These are phyloP conservation scores for Candida nitratophila DNA, from an alignment of 805 yeast genomes.

Conservation along the genomic window DNA sequence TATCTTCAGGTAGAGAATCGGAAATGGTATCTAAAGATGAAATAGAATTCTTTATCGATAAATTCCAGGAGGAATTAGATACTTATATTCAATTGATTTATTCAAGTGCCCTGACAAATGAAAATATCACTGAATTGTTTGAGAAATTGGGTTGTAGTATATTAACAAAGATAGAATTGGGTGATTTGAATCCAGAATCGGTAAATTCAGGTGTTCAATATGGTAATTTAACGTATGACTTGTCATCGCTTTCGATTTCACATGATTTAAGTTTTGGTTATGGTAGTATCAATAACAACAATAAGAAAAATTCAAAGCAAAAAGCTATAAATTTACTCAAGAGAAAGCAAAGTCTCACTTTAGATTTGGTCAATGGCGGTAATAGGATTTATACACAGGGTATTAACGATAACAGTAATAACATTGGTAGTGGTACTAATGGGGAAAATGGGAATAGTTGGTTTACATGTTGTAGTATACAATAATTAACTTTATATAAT, in stretches of 20 bases:
- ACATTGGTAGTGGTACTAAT: neutral
- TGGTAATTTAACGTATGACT: slow-evolving; percentile 25
- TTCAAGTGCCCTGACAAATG: slow-evolving; percentile 35
- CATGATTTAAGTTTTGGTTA: neutral
- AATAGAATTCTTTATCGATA: slow-evolving; percentile 24
- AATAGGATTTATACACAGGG: neutral
- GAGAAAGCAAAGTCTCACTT: neutral
- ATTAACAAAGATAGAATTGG: slow-evolving; percentile 39
- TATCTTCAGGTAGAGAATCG: slow-evolving; percentile 4
- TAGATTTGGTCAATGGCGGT: neutral
- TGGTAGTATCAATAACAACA: too few species aligned
- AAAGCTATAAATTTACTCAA: neutral
- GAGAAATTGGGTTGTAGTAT: slow-evolving; percentile 31
- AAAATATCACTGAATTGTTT: slow-evolving; percentile 35
- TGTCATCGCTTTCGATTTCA: neutral
- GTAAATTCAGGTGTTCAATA: slow-evolving; percentile 42
- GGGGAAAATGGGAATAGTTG: neutral
- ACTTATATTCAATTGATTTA: slow-evolving; percentile 30
- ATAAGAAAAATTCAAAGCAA: neutral
- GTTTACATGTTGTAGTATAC: slow-evolving; percentile 1
- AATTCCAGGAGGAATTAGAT: slow-evolving; percentile 16
- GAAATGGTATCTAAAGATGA: slow-evolving; percentile 26
- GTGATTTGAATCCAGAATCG: slow-evolving; percentile 39
- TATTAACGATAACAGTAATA: neutral
- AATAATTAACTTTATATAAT: neutral